Evolutionary conservation across 2,329 filamentous ascomycete species (phyloP).

Genomic region (Hypoxylon sp.): DNA sequence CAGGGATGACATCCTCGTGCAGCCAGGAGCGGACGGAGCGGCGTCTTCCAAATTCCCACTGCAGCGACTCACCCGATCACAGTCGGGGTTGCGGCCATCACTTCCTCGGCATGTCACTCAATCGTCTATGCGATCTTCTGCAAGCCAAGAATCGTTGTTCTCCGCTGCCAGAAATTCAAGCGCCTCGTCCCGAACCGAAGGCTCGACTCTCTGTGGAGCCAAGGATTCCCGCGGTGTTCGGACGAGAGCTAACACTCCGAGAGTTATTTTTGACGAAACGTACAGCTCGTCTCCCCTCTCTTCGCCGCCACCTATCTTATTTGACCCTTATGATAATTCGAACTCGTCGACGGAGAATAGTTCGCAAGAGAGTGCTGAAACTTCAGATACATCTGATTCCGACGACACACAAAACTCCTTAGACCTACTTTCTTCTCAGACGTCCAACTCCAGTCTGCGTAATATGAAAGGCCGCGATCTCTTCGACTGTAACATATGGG

Average conservation of each 20-base stretch:
- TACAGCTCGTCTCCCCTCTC: slow-evolving; percentile 68
- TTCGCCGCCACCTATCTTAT: slow-evolving; percentile 66
- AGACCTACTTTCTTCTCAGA: slow-evolving; percentile 58
- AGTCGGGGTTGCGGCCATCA: slow-evolving; percentile 41
- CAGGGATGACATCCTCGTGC: neutral
- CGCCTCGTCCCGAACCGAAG: slow-evolving; percentile 49
- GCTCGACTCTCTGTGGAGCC: slow-evolving; percentile 29
- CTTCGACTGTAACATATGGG: slow-evolving; percentile 79
- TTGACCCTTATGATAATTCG: slow-evolving; percentile 62
- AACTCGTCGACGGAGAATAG: slow-evolving; percentile 55
- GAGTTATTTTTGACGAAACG: slow-evolving; percentile 37
- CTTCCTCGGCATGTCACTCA: slow-evolving; percentile 46
- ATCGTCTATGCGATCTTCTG: slow-evolving; percentile 46
- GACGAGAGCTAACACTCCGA: slow-evolving; percentile 47
- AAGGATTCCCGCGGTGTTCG: slow-evolving; percentile 16
- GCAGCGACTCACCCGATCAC: slow-evolving; percentile 48
- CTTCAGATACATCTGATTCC: slow-evolving; percentile 57
- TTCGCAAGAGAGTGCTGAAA: slow-evolving; percentile 56
- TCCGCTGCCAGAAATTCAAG: slow-evolving; percentile 44
- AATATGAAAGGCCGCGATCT: slow-evolving; percentile 79
- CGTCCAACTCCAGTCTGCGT: slow-evolving; percentile 60
- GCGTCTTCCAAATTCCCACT: slow-evolving; percentile 17
- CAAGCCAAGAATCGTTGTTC: slow-evolving; percentile 47
- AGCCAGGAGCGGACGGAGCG: slow-evolving; percentile 1
- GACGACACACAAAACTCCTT: slow-evolving; percentile 60